Percentiles rank a stretch among this genome's conserved stretches.
Conservation (phyloP, 768 basidiomycete genomes). For the Kondoa subrosea region DNA sequence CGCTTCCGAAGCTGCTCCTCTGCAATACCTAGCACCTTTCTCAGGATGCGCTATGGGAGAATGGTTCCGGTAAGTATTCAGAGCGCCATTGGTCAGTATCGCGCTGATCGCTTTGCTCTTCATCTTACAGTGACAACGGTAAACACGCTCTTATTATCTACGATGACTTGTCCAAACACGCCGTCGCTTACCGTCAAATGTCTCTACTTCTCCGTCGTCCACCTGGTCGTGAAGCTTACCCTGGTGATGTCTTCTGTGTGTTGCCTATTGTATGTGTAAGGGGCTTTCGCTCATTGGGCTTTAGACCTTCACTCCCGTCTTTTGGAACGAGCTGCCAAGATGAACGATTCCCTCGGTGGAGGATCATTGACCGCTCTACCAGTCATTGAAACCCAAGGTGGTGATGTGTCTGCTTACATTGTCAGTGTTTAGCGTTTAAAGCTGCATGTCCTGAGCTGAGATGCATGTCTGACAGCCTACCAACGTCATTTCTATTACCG, state of each 20-base stretch:
- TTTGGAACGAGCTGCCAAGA: constrained; percentile 99
- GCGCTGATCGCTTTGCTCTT: constrained; percentile 26
- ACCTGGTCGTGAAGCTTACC: constrained; percentile 99
- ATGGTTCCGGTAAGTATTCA: constrained; percentile 69
- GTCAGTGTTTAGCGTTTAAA: constrained; percentile 32
- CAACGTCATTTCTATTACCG: constrained; percentile 96
- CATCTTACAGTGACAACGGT: constrained; percentile 62
- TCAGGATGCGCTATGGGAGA: constrained; percentile 99
- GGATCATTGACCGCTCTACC: constrained; percentile 97
- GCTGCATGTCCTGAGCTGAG: constrained; percentile 5
- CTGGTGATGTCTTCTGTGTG: constrained; percentile 50
- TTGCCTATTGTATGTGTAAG: constrained; percentile 34
- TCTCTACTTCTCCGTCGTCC: constrained; percentile 98
- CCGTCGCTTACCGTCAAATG: constrained; percentile 99
- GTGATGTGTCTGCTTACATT: constrained; percentile 99
- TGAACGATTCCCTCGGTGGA: constrained; percentile 97
- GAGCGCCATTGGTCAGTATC: neutral
- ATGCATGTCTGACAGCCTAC: constrained; percentile 32
- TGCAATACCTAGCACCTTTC: constrained; percentile 99
- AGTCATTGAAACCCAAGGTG: constrained; percentile 99
- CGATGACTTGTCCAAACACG: constrained; percentile 99
- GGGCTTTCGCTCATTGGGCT: no score
- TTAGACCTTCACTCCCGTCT: constrained; percentile 99
- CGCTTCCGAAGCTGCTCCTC: constrained; percentile 94
- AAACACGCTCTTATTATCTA: constrained; percentile 99